Evolutionary conservation across 2,329 filamentous ascomycete genomes (phyloP), one percentile per base, ranked within the genome.

Genomic region (Thermothelomyces thermophilus): DNA sequence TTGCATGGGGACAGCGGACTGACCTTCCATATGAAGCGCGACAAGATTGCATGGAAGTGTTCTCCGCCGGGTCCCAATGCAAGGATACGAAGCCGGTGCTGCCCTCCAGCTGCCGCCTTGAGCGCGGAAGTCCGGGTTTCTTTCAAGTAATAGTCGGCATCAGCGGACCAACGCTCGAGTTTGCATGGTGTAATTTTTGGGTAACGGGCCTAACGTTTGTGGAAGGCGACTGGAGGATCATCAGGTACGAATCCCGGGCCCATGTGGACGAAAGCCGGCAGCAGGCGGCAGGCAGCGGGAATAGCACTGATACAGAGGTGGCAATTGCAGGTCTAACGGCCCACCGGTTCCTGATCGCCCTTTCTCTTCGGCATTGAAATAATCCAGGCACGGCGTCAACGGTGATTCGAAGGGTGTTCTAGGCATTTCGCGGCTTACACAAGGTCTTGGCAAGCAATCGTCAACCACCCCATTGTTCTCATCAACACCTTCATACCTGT

Each of bases 101-200:
- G 20, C 7, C 46, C 30, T 37, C 13, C 35, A 24, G 22, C 39
- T 13, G 16, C 20, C 31, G 36, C 28, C 41, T 46, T 37, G 46
- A 46, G 41, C 36, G 42, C 19, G 14, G 11, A 50, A 7, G 19
- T 39, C 24, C 20, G 33, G 13, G 46, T 54, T 54, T 54, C 39
- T 53, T 40, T 54, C 39, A 45, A 35, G 52, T 56, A 56, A 56
- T 56, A 50, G 41, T 20, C 41, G 36, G 24, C 47, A 51, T 56
- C 52, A 56, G 50, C 41, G 28, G 51, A 54, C 40, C 52, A 33
- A 16, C 20, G 33, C n/a, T 24, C 5, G 42, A 49, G 47, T 48
- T 51, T 43, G 42, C 35, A 28, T 52, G 22, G 34, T 49, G 50
- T 55, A 47, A 54, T 56, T 48, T 24, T 45, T 35, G 49, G 22